Evolutionary conservation across 768 basidiomycete species (phyloP).

Genomic region (Russula olivacea): DNA sequence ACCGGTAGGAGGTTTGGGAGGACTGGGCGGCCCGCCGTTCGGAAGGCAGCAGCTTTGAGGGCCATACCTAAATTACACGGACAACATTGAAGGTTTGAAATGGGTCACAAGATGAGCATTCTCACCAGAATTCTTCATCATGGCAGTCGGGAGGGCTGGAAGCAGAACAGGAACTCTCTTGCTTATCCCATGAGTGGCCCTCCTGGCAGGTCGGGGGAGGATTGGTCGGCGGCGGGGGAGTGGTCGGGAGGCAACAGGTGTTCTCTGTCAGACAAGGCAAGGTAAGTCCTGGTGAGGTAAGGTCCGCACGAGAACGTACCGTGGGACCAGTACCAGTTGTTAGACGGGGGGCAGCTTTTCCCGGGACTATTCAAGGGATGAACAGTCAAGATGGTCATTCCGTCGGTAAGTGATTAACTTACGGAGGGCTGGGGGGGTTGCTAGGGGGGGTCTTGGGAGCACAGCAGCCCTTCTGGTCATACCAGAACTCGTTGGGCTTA

Average conservation of each 20-base stretch:
- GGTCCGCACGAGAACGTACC: neutral
- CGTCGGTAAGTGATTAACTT: neutral
- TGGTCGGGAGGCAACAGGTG: slow-evolving; percentile 24
- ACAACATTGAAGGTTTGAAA: neutral
- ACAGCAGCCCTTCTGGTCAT: slow-evolving; percentile 21
- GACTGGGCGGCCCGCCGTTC: slow-evolving; percentile 36
- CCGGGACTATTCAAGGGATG: neutral
- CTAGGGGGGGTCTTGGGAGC: slow-evolving; percentile 31
- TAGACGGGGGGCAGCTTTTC: slow-evolving; percentile 15
- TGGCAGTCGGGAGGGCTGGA: slow-evolving; percentile 5
- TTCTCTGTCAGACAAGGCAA: slow-evolving; percentile 2
- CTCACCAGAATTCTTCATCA: slow-evolving; percentile 34
- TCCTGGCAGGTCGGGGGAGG: slow-evolving; percentile 15
- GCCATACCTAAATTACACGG: slow-evolving; percentile 28
- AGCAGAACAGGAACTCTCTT: slow-evolving; percentile 11
- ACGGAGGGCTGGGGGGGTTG: slow-evolving; percentile 36
- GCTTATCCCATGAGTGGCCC: slow-evolving; percentile 20
- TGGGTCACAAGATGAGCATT: neutral
- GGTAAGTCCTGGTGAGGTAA: neutral
- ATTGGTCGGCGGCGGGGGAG: slow-evolving; percentile 17
- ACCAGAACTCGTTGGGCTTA: slow-evolving; percentile 28
- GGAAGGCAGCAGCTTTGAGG: slow-evolving; percentile 41
- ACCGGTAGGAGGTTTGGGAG: slow-evolving; percentile 45
- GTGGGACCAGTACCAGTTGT: slow-evolving; percentile 13
- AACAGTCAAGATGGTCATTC: neutral